Evolutionary conservation across 2,329 filamentous ascomycete species (phyloP), one percentile per base, ranked within the genome.

Genomic region (Magnaporthales sp.): DNA sequence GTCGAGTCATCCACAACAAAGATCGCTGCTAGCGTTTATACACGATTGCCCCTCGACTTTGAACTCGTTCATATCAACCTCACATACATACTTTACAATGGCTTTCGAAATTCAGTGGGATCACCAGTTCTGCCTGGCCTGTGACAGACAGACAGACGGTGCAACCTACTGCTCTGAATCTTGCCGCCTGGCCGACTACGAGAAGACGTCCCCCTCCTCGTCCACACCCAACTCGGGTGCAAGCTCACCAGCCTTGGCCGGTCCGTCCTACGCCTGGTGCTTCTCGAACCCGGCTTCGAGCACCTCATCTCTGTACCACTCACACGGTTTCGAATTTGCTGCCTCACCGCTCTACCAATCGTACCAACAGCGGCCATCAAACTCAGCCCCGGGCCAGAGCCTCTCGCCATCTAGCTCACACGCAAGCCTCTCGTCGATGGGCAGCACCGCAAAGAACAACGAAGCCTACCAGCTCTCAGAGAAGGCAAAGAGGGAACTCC

Each of bases 141-240:
- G 93, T 83, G 93, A 97, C 81, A 90, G 90, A 80, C 91, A 96
- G 80, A 93, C 91, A 68, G 86, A 91, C 70, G 88, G 88, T 67
- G 89, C 89, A 69, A 88, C 91, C 71, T 97, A 96, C 84, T 97
- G 93, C 84, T 96, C 92, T 62, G 93, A 97, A 80, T 87, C 91
- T 31, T 97, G 93, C 84, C 87, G 92, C 70, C 83, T 97, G 61
- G 90, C 91, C 71, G 93, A 97, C 79, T 88, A 94, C 73, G 93
- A 97, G 78, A 89, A 88, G 78, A 88, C 86, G 51, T 84, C 81
- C 13, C 38, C 38, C 38, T 46, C 38, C 38, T 46, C 38, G 38
- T 78, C 80, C 19, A 79, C 82, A 65, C 80, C 83, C 15, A 81
- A 83, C 75, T 86, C 88, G 4, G 81, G 84, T 64, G 81, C 84